Percentiles rank a stretch among this genome's conserved stretches.
Conservation (phyloP, 768 basidiomycete genomes). For the Cystofilobasidium ferigula region DNA sequence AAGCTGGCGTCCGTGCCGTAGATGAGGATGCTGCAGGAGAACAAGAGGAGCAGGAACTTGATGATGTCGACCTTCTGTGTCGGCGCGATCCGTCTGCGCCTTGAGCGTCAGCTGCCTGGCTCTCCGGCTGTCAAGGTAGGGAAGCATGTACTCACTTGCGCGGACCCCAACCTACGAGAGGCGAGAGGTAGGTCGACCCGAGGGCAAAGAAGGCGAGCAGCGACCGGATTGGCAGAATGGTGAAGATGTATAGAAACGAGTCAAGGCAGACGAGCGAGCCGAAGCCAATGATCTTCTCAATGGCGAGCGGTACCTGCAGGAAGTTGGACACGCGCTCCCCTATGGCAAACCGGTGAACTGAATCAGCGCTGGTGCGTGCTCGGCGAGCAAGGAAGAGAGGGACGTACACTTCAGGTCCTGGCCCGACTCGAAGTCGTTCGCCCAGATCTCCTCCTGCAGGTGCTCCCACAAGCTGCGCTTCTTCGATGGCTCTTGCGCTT, state of each 20-base stretch:
- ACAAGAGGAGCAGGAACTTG: slow-evolving; percentile 60
- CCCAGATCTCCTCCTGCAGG: slow-evolving; percentile 71
- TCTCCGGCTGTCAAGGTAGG: background rate
- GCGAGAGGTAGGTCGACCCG: slow-evolving; percentile 45
- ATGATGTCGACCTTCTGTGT: slow-evolving; percentile 88
- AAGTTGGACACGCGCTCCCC: slow-evolving; percentile 95
- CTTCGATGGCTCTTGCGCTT: background rate
- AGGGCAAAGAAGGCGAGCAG: slow-evolving; percentile 45
- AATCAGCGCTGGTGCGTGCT: background rate
- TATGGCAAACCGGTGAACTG: background rate
- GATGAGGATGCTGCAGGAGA: slow-evolving; percentile 62
- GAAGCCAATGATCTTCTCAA: slow-evolving; percentile 92
- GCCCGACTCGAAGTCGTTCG: slow-evolving; percentile 87
- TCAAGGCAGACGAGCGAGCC: slow-evolving; percentile 89
- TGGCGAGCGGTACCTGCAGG: slow-evolving; percentile 75
- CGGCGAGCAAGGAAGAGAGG: slow-evolving; percentile 1
- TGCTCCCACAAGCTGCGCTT: slow-evolving; percentile 63
- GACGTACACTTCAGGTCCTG: slow-evolving; percentile 64
- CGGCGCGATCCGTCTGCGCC: slow-evolving; percentile 48
- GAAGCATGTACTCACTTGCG: slow-evolving; percentile 1
- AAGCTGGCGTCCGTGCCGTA: slow-evolving; percentile 89
- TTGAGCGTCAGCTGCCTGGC: background rate
- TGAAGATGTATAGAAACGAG: slow-evolving; percentile 95
- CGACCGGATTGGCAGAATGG: slow-evolving; percentile 79
- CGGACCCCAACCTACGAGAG: background rate